Evolutionary conservation across 805 yeast genomes (phyloP).

Genomic region (Brettanomyces nanus): DNA sequence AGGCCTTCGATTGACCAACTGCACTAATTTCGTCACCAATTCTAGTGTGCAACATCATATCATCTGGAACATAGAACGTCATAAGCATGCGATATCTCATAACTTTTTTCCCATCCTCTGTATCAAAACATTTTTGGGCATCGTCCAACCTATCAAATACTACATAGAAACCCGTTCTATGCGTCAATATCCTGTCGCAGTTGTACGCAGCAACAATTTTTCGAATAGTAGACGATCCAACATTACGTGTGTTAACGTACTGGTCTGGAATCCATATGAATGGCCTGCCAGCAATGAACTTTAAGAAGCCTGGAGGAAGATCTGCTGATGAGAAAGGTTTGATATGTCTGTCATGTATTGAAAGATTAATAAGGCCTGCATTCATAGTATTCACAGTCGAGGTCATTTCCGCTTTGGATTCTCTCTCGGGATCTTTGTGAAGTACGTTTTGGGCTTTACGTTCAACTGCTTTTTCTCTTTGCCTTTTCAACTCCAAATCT

Average conservation of each 20-base stretch:
- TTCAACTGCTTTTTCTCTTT: constrained; percentile 8
- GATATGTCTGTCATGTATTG: constrained; percentile 27
- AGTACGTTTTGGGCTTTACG: constrained; percentile 3
- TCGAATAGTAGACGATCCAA: constrained; percentile 51
- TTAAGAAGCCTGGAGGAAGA: constrained; percentile 42
- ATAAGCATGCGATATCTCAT: constrained; percentile 42
- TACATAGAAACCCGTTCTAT: constrained; percentile 58
- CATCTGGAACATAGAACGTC: constrained; percentile 50
- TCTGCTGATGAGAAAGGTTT: constrained; percentile 15
- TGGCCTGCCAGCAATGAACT: constrained; percentile 48
- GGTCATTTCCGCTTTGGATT: background rate
- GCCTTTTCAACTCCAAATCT: constrained; percentile 8
- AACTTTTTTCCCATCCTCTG: constrained; percentile 51
- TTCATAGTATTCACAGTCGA: background rate
- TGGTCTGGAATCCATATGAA: constrained; percentile 46
- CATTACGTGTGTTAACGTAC: constrained; percentile 38
- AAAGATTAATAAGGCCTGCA: constrained; percentile 7
- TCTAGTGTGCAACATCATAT: constrained; percentile 21
- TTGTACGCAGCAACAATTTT: constrained; percentile 48
- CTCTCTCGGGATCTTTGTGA: background rate
- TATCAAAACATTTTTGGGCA: constrained; percentile 50
- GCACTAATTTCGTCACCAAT: constrained; percentile 27
- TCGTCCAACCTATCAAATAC: constrained; percentile 55
- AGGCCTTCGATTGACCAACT: constrained; percentile 49
- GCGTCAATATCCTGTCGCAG: constrained; percentile 60